Conservation (phyloP, 2,329 filamentous ascomycete species). For the Aspergillus quadrilineatus region DNA sequence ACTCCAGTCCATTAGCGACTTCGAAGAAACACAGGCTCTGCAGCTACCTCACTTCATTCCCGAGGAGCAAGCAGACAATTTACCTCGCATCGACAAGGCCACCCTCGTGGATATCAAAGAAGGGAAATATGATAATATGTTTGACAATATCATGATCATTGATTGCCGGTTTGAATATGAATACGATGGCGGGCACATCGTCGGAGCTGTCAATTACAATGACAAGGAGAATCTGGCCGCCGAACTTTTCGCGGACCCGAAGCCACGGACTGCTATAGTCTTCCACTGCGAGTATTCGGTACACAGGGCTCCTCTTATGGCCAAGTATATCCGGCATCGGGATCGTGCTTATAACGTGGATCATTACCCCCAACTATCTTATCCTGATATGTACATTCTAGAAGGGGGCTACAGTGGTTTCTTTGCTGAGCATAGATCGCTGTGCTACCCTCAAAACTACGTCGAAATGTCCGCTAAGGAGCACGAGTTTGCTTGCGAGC, state of each 20-base stretch:
- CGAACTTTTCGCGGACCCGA: constrained; percentile 71
- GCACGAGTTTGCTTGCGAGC: constrained; percentile 89
- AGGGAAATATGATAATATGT: constrained; percentile 73
- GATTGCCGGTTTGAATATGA: constrained; percentile 99
- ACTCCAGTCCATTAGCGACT: constrained; percentile 76
- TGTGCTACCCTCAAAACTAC: constrained; percentile 93
- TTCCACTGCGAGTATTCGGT: constrained; percentile 99
- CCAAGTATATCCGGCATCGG: constrained; percentile 83
- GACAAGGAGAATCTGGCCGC: constrained; percentile 84
- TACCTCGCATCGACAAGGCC: constrained; percentile 79
- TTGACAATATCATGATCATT: constrained; percentile 80
- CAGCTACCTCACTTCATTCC: constrained; percentile 80
- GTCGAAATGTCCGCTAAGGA: constrained; percentile 94
- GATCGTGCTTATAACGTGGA: constrained; percentile 85
- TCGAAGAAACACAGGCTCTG: constrained; percentile 72
- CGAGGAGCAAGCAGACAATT: constrained; percentile 76
- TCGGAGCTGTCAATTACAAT: constrained; percentile 92
- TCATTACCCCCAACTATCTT: constrained; percentile 83
- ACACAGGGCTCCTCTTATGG: constrained; percentile 94
- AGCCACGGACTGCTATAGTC: constrained; percentile 75
- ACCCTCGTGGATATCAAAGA: constrained; percentile 86
- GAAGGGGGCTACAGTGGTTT: constrained; percentile 96
- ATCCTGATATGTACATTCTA: constrained; percentile 94
- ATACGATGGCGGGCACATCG: constrained; percentile 93
- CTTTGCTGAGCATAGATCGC: constrained; percentile 72